A percentile compares a stretch with the other conserved stretches of the same genome.
Evolutionary conservation across 257 asterid species (phyloP).

Genomic region (Capsicum chinense): DNA sequence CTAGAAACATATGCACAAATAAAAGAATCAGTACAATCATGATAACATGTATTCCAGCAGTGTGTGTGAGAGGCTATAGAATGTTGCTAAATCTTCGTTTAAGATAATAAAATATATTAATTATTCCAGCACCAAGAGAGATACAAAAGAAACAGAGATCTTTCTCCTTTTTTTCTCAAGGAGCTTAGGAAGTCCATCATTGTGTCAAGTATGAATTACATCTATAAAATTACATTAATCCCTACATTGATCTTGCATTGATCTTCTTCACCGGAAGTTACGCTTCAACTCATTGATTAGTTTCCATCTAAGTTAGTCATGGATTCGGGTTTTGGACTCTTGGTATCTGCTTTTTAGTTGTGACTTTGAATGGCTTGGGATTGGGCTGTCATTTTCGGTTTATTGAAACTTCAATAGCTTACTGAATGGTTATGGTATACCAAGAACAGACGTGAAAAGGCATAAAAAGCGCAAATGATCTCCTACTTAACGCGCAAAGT

Average conservation of each 20-base stretch:
- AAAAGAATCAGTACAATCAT: conserved; percentile 23
- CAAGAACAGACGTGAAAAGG: too few species aligned
- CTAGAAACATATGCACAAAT: conserved; percentile 45
- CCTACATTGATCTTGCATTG: not conserved
- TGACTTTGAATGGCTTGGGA: too few species aligned
- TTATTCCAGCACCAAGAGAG: not conserved
- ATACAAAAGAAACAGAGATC: not conserved
- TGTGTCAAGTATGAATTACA: not conserved
- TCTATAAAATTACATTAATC: not conserved
- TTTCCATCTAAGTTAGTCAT: not conserved
- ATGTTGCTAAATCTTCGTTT: not conserved
- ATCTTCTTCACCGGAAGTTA: not conserved
- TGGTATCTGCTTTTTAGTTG: not conserved
- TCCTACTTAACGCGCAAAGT: too few species aligned
- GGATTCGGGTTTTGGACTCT: not conserved
- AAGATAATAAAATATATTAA: not conserved
- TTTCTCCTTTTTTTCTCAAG: conserved; percentile 18
- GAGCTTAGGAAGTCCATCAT: conserved; percentile 21
- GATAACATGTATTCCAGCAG: conserved; percentile 12
- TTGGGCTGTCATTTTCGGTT: too few species aligned
- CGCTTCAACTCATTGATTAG: not conserved
- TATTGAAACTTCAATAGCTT: too few species aligned
- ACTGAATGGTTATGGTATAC: too few species aligned
- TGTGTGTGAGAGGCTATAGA: not conserved
- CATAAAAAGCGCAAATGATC: too few species aligned